Evolutionary conservation across 805 yeast species (phyloP), one percentile per base, ranked within the genome.

Genomic region (Torulaspora delbrueckii): DNA sequence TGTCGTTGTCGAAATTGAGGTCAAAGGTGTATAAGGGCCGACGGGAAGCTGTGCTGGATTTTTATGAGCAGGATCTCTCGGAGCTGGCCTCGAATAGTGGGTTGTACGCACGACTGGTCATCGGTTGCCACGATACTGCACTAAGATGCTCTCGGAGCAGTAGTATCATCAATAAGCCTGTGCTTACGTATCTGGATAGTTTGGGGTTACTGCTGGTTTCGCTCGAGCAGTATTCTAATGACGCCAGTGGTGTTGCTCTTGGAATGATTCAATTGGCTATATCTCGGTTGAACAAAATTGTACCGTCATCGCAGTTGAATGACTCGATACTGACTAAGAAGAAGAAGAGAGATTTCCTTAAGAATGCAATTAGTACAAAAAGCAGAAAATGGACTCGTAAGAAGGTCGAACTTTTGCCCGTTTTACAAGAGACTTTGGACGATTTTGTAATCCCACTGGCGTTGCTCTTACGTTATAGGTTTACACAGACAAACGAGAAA

Each of bases 1-100:
- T 64, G n/a, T 53, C 67, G n/a, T 43, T 64, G 8, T 54, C 66
- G 8, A 64, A 63, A 53, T 43, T 63, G 31, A 54, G 62, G 38
- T 34, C 54, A 1, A 52, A 53, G 38, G 39, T 64, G 26, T 57
- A 59, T 22, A 52, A 45, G 10, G 48, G 45, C 13, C 51, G 47
- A 10, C 56, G 53, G 37, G 60, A 59, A 22, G 60, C 58, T 23
- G 47, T 59, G 10, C 42, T 60, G 30, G 66, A 62, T 41, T 53
- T 64, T 34, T 62, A 57, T 50, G 56, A 57, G n/a, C 51, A 57
- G 19, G 63, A 63, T 43, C 45, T 64, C 19, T 43, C 50, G 23
- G 57, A 55, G n/a, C 38, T 62, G 3, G 52, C 67, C 8, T 32
- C 52, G 10, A 40, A 50, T 6, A 56, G 66, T 36, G 31, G 50